Conservation (phyloP, 306 rosid genomes). For the Corylus americana region DNA sequence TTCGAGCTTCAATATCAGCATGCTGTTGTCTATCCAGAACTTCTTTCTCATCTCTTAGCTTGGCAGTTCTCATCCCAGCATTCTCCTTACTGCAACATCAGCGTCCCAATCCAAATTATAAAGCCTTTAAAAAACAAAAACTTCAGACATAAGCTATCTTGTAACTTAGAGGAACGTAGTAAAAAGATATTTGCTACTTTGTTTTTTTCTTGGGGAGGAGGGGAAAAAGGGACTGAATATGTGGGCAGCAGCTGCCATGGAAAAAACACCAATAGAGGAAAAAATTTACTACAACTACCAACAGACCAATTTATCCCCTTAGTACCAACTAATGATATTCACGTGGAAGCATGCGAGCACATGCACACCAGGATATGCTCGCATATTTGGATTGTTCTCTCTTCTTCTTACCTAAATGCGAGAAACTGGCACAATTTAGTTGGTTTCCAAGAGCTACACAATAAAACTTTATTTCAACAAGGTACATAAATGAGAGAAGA, state of each 20-base stretch:
- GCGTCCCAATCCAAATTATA: slow-evolving; percentile 24
- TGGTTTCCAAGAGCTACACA: neutral
- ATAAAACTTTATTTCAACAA: neutral
- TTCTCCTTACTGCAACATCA: slow-evolving; percentile 78
- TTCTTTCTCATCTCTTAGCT: slow-evolving; percentile 92
- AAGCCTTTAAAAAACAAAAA: neutral
- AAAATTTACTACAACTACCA: neutral
- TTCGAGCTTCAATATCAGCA: slow-evolving; percentile 89
- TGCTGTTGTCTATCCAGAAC: slow-evolving; percentile 88
- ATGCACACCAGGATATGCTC: neutral
- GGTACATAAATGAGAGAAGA: neutral
- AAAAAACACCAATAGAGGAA: neutral
- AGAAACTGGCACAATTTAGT: neutral
- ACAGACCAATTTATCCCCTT: neutral
- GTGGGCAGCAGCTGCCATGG: neutral
- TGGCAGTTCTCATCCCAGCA: slow-evolving; percentile 94
- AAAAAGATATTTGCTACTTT: neutral
- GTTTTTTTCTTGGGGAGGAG: neutral
- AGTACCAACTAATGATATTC: neutral
- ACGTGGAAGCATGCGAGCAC: neutral
- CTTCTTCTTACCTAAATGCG: slow-evolving; percentile 58
- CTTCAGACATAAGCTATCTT: slow-evolving; percentile 1
- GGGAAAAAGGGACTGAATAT: neutral
- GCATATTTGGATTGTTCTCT: slow-evolving; percentile 68
- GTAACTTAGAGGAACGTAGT: neutral